phyloP scores from a whole-genome alignment of 306 rosid genomes.

The Inga leiocalycina region DNA sequence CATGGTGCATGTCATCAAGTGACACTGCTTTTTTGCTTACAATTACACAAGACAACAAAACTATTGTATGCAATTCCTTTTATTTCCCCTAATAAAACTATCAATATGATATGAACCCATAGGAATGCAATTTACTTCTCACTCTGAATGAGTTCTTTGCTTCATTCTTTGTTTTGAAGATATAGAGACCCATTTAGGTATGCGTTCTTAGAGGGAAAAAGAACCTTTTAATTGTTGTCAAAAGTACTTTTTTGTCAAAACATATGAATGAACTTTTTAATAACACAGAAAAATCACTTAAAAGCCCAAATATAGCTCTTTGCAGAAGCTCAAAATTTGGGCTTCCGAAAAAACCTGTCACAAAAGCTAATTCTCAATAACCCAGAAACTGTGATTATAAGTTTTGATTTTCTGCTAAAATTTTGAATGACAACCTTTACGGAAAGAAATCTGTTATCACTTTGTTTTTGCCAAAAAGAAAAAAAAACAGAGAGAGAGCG shows the following conservation, averaged over 20 bases:
- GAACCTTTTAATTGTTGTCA: neutral
- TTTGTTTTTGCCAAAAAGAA: too few species aligned
- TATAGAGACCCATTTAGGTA: neutral
- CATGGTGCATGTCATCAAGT: neutral
- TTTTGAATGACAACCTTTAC: neutral
- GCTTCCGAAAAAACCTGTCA: neutral
- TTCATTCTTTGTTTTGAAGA: neutral
- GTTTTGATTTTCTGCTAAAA: neutral
- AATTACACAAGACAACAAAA: neutral
- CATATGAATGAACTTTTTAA: neutral
- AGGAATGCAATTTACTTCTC: constrained; percentile 1
- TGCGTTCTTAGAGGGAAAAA: neutral
- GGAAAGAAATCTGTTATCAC: neutral
- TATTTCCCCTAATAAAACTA: neutral
- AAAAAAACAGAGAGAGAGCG: neutral
- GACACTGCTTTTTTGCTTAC: neutral
- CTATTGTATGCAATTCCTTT: neutral
- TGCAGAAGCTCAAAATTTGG: neutral
- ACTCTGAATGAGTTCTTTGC: neutral
- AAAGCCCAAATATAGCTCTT: neutral
- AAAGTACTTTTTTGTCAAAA: neutral
- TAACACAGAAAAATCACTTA: neutral
- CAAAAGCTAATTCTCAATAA: neutral
- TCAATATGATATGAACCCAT: neutral
- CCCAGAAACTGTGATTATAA: neutral